phyloP scores from a whole-genome alignment of 306 rosid genomes.

The Gynostemma pentaphyllum region DNA sequence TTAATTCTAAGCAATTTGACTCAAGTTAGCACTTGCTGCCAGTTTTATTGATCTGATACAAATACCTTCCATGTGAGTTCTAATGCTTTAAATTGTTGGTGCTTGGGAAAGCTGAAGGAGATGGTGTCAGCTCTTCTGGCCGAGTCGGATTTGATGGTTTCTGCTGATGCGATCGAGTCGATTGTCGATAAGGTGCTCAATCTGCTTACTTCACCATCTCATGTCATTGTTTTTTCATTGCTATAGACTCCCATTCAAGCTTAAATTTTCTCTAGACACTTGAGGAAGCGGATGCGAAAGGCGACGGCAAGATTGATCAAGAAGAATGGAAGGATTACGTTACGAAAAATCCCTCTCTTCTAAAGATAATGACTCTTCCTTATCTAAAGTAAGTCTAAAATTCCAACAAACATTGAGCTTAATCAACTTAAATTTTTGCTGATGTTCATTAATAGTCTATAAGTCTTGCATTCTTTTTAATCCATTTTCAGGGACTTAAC shows the following conservation, averaged over 20 bases:
- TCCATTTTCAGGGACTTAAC: constrained; percentile 51
- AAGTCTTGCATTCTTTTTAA: background rate
- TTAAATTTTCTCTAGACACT: constrained; percentile 30
- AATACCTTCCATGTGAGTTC: background rate
- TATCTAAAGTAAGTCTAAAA: constrained; percentile 22
- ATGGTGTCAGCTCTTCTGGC: constrained; percentile 57
- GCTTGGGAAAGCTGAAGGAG: constrained; percentile 46
- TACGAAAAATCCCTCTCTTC: constrained; percentile 38
- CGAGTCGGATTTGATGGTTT: constrained; percentile 41
- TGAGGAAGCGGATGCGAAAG: constrained; percentile 49
- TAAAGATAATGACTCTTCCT: constrained; percentile 63
- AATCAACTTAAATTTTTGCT: too few species aligned
- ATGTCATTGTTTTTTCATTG: background rate
- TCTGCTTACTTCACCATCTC: background rate
- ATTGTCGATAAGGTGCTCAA: constrained; percentile 49
- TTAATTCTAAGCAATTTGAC: too few species aligned
- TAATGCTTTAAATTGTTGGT: background rate
- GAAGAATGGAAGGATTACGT: constrained; percentile 59
- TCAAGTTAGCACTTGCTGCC: background rate
- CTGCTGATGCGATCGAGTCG: constrained; percentile 43
- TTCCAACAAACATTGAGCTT: too few species aligned
- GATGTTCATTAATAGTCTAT: too few species aligned
- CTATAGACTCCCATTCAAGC: background rate
- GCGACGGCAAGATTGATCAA: constrained; percentile 61
- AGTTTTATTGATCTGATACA: too few species aligned